Conservation (phyloP, 2,329 filamentous ascomycete genomes). For the Alternaria conjuncta region DNA sequence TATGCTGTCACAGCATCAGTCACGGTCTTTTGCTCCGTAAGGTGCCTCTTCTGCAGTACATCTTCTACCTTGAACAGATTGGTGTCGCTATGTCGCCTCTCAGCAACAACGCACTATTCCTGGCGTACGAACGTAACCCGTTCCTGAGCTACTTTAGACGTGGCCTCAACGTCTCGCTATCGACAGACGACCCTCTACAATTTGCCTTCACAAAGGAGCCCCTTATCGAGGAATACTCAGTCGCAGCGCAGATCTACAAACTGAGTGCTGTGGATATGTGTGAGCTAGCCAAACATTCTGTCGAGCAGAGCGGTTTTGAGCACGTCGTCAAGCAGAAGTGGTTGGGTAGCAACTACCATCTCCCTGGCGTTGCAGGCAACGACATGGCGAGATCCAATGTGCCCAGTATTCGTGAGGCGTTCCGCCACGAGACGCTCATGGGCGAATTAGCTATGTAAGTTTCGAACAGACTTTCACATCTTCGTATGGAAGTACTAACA, state of each 20-base stretch:
- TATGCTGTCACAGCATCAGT: constrained; percentile 96
- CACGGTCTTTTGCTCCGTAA: constrained; percentile 92
- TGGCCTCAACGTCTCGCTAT: constrained; percentile 92
- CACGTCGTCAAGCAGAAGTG: constrained; percentile 87
- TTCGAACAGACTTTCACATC: background rate
- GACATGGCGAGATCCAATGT: constrained; percentile 96
- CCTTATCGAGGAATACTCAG: constrained; percentile 96
- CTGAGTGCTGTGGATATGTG: constrained; percentile 98
- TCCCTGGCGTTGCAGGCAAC: constrained; percentile 83
- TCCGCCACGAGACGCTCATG: constrained; percentile 82
- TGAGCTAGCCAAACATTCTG: constrained; percentile 94
- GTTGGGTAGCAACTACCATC: constrained; percentile 79
- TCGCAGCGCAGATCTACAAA: constrained; percentile 98
- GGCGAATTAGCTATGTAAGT: constrained; percentile 86
- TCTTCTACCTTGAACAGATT: constrained; percentile 98
- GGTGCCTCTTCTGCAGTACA: constrained; percentile 91
- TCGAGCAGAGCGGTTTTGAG: constrained; percentile 94
- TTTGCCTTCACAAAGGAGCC: constrained; percentile 99
- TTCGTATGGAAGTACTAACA: constrained; percentile 1
- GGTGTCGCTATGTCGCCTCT: constrained; percentile 99
- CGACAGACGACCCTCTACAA: constrained; percentile 94
- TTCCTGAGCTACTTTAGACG: constrained; percentile 95
- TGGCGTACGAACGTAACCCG: constrained; percentile 95
- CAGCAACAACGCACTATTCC: constrained; percentile 95
- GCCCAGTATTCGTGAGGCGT: constrained; percentile 88